Conservation (phyloP, 1,284 basidiomycete genomes). For the Moesziomyces antarcticus region DNA sequence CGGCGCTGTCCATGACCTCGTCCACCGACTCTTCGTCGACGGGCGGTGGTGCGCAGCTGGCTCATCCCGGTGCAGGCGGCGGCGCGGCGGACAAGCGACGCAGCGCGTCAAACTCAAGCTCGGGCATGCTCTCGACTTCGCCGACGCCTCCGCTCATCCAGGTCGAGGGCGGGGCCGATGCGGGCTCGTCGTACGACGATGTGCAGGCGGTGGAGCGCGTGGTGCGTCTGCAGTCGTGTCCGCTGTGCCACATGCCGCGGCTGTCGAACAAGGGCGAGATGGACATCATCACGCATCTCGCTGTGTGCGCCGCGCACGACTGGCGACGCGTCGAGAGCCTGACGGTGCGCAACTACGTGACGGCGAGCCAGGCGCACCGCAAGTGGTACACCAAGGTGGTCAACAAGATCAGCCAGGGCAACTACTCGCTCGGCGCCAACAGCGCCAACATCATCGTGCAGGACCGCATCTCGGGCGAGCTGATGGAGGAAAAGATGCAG, state of each 20-base stretch:
- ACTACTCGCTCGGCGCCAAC: constrained; percentile 88
- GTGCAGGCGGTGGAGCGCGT: constrained; percentile 75
- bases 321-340: constrained; percentile 82
- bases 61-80: neutral
- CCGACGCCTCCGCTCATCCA: constrained; percentile 32
- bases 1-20: constrained; percentile 36
- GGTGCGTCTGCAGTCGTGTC: constrained; percentile 93
- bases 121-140: constrained; percentile 22
- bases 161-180: constrained; percentile 10
- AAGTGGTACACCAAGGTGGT: constrained; percentile 95
- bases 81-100: constrained; percentile 1
- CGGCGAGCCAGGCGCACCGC: constrained; percentile 91
- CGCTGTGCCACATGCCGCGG: constrained; percentile 88
- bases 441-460: constrained; percentile 84
- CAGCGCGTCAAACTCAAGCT: constrained; percentile 18
- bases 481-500: constrained; percentile 98
- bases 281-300: constrained; percentile 87
- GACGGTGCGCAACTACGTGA: constrained; percentile 90
- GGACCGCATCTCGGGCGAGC: constrained; percentile 81
- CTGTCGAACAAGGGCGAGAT: constrained; percentile 86
- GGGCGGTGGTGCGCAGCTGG: neutral
- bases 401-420: constrained; percentile 77
- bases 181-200: constrained; percentile 11
- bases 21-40: constrained; percentile 26
- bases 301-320: constrained; percentile 88